Evolutionary conservation across 768 basidiomycete genomes (phyloP), one percentile per base, ranked within the genome.

Genomic region (Sporobolomyces roseus): DNA sequence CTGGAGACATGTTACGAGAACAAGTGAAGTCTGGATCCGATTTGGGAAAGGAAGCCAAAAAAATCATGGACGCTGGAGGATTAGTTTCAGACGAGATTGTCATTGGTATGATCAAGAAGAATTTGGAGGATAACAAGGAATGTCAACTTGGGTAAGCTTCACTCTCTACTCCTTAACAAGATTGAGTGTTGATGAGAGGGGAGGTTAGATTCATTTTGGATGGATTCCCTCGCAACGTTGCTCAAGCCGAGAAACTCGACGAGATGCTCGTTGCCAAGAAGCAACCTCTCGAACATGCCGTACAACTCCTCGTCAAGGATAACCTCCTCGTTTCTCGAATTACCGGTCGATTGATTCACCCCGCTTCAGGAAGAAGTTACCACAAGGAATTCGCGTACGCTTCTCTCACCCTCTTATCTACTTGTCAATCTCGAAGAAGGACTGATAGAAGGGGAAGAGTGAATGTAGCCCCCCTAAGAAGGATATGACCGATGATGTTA

Each of bases 191-290:
- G 48, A 49, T 10, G n/a, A 49, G 8, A 27, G 8, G 23, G 21
- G 25, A 49, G 13, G 8, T 13, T 74, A 98, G 94, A 43, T 99
- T 99, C 80, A 96, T 99, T 65, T 83, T 99, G 58, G 96, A 99
- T 77, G 96, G 96, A n/a, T 99, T 99, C 85, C 96, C 96, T 48
- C 88, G 96, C 49, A 98, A 94, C 6, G 91, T 98, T 41, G 87
- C 89, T 14, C 96, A 99, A 77, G 96, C 96, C 4, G 85, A 93
- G 80, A 98, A 96, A 80, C 87, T 99, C 62, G 94, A 94, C 77
- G 81, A 83, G 67, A 97, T 99, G 96, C 86, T 99, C 50, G 78
- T 83, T 19, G 79, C 77, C 7, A 87, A 89, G 76, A 87, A 88
- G 75, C 92, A 97, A 81, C 88, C 88, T 77, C 84, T 99, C 58